phyloP scores from a whole-genome alignment of 1,284 basidiomycete species.

The Cryptococcus deneoformans region DNA sequence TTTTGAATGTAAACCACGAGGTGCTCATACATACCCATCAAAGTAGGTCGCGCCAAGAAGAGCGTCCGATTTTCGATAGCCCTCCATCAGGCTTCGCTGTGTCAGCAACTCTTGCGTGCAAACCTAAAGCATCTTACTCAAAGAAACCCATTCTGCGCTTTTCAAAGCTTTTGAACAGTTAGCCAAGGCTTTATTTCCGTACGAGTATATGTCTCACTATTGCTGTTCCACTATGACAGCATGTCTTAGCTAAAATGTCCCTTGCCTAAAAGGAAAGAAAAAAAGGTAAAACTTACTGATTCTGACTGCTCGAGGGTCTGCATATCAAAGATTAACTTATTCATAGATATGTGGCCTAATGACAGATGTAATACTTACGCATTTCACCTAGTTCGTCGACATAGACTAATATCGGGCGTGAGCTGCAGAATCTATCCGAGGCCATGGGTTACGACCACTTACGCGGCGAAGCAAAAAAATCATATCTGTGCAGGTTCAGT shows the following conservation, averaged over 20 bases:
- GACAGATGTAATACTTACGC: constrained; percentile 21
- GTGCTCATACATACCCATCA: constrained; percentile 16
- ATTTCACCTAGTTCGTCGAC: constrained; percentile 46
- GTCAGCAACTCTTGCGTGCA: not conserved
- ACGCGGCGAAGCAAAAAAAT: constrained; percentile 46
- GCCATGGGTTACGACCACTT: constrained; percentile 3
- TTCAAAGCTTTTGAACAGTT: constrained; percentile 26
- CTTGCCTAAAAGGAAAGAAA: too few relatives aligned
- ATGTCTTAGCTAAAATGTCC: too few relatives aligned
- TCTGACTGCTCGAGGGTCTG: constrained; percentile 33
- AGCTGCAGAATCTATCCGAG: constrained; percentile 6
- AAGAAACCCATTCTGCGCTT: constrained; percentile 45
- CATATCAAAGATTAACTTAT: not conserved
- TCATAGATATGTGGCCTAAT: too few relatives aligned
- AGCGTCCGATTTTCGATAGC: constrained; percentile 43
- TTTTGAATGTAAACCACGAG: not conserved
- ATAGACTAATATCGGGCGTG: constrained; percentile 23
- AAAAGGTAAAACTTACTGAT: constrained; percentile 40
- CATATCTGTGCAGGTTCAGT: constrained; percentile 24
- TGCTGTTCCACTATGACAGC: constrained; percentile 43
- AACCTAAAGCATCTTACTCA: constrained; percentile 18
- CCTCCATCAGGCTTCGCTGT: constrained; percentile 32
- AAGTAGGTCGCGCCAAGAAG: constrained; percentile 29
- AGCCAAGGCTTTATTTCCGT: not conserved
- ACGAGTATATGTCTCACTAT: constrained; percentile 25